phyloP scores from a whole-genome alignment of 192 early-diverging fungal species.

The Coemansia sp. region DNA sequence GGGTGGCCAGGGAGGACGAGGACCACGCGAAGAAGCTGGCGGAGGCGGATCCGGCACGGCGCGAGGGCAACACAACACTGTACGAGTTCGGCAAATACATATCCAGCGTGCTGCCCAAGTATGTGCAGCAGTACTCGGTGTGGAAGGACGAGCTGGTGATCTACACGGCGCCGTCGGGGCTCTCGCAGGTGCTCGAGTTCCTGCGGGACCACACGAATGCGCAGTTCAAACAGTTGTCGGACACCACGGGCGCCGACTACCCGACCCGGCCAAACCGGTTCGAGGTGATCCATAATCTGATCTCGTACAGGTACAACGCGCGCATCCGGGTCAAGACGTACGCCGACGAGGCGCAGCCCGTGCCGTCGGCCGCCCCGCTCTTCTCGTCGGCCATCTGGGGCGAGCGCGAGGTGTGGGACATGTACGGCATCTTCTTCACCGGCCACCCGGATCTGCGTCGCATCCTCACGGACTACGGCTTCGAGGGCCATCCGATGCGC shows the following conservation, averaged over 20 bases:
- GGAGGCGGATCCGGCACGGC: slow-evolving; percentile 38
- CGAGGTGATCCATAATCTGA: slow-evolving; percentile 93
- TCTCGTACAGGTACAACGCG: slow-evolving; percentile 83
- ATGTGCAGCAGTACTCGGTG: slow-evolving; percentile 93
- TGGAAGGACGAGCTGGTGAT: slow-evolving; percentile 98
- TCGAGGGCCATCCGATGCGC: slow-evolving; percentile 90
- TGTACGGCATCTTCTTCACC: slow-evolving; percentile 96
- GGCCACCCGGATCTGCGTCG: slow-evolving; percentile 95
- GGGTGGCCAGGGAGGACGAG: slow-evolving; percentile 20
- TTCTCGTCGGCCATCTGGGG: slow-evolving; percentile 93
- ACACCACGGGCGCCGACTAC: slow-evolving; percentile 90
- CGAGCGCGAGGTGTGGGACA: slow-evolving; percentile 97
- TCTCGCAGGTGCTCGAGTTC: slow-evolving; percentile 82
- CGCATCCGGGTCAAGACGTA: slow-evolving; percentile 98
- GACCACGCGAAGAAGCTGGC: slow-evolving; percentile 34
- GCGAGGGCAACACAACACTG: slow-evolving; percentile 50
- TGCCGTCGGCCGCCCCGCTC: slow-evolving; percentile 81
- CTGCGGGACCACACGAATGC: slow-evolving; percentile 88
- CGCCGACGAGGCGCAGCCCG: slow-evolving; percentile 84
- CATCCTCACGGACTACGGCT: slow-evolving; percentile 98
- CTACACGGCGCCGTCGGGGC: slow-evolving; percentile 80
- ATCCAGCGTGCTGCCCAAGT: slow-evolving; percentile 84
- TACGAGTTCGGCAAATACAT: slow-evolving; percentile 91
- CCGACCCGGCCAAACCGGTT: slow-evolving; percentile 91
- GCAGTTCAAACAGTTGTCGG: slow-evolving; percentile 90